These are phyloP conservation scores for Neopestalotiopsis sp. DNA, from an alignment of 2,329 filamentous ascomycete genomes.

Conservation along the genomic window DNA sequence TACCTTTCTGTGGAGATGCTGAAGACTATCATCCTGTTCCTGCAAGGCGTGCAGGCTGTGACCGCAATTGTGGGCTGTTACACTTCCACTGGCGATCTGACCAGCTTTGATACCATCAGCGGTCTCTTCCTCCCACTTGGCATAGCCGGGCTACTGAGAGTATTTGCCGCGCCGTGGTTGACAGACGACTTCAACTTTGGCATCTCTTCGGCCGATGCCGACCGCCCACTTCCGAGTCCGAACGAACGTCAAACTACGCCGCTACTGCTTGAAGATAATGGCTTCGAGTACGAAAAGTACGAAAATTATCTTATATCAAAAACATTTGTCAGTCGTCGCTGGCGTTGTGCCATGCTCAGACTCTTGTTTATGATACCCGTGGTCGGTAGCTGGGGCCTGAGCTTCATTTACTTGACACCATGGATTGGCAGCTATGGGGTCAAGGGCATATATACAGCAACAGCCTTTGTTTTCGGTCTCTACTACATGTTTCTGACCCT, in stretches of 20 bases:
- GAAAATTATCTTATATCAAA: background rate
- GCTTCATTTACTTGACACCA: background rate
- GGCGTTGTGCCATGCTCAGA: background rate
- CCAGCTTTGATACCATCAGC: conserved; percentile 15
- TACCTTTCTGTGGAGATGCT: background rate
- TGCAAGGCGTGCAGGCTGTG: conserved; percentile 13
- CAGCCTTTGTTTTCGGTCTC: background rate
- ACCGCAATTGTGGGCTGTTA: background rate
- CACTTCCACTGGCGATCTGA: background rate
- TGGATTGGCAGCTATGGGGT: background rate
- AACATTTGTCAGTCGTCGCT: background rate
- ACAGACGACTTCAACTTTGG: conserved; percentile 14
- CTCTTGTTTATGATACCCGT: conserved; percentile 1
- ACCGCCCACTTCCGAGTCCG: background rate
- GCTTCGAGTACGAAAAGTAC: background rate
- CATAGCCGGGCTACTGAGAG: background rate
- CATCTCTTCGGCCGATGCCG: background rate
- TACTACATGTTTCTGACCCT: background rate
- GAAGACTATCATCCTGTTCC: conserved; percentile 4
- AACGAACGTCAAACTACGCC: no score
- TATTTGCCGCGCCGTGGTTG: conserved; percentile 1
- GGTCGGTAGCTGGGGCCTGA: background rate
- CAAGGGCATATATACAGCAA: conserved; percentile 12
- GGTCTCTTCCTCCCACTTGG: background rate
- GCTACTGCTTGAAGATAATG: conserved; percentile 2